Base-by-base conservation (phyloP, 768 basidiomycete genomes). In the Podaxis sp. region DNA sequence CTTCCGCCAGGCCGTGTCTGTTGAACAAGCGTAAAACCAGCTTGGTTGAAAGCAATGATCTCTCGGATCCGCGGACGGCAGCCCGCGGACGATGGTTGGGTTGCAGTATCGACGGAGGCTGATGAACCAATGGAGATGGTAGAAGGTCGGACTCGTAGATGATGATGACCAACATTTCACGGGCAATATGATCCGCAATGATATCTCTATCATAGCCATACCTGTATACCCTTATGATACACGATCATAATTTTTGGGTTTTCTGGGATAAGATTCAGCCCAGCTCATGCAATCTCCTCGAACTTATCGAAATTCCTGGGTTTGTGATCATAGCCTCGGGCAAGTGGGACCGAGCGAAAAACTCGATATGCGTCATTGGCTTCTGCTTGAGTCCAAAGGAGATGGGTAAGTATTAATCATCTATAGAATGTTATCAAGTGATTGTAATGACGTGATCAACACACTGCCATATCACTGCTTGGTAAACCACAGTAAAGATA, bases 91-190 rank as follows among this genome's bases (percentile, higher is more conserved):
- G 82, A 84, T 24, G 92, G 91, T 19, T 91, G 91, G 92, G 81
- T 89, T 76, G 87, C 88, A 26, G 87, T 93, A 48, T 86, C 91
- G 44, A 92, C 88, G 28, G 85, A 87, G 30, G 82, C 79, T 26
- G 90, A 90, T 64, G 89, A 90, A 65, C 78, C 74, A 13, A 78
- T 92, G 49, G 92, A 93, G 77, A 90, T 90, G 82, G 55, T 48
- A 19, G 54, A 63, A 59, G 54, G 44, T 19, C 30, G 53, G 39
- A 36, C 44, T 11, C 48, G 38, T 24, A 55, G 52, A 60, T 52
- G 44, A 59, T 44, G 19, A 44, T 15, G 17, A 19, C 44, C 44
- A 19, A 44, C n/a, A n/a, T 13, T 44, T 33, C 33, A 33, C 33
- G 33, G 9, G 8, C 2, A 9, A 9, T n/a, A n/a, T 15, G 54